Evolutionary conservation across 805 yeast species (phyloP), one percentile per base, ranked within the genome.

Genomic region (Kodamaea hsintzibuensis): DNA sequence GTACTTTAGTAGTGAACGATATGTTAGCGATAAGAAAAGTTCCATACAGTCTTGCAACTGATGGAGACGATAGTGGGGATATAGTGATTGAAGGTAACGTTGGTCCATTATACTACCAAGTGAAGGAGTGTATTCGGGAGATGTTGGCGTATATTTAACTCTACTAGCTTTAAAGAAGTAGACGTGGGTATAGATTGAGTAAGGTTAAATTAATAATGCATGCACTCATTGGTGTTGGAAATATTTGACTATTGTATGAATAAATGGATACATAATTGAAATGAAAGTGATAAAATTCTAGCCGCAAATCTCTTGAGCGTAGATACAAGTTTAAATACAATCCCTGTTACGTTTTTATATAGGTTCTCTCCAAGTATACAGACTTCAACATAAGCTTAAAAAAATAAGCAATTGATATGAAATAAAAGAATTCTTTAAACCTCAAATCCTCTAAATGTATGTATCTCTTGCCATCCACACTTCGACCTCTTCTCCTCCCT

Each of bases 1-100:
- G 98, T 66, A 85, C 91, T 0, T 73, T 95, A 40, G 96, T 92
- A 12, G 88, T 96, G 44, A 92, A 92, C 63, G 88, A 87, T 53
- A 75, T 75, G 50, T 81, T 95, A 14, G 86, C 89, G 0, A 83
- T 95, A 7, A 75, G 90, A 52, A 93, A 93, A 65, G 77, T 88
- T 2, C 65, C 76, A 1, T 67, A 71, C 55, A 68, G 74, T 35
- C 48, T 51, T 47, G 65, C 66, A 17, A 55, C 60, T 7, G 76
- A 72, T 50, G 68, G 71, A 25, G 80, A 76, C 19, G 86, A 81
- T 43, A 91, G 90, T 47, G 96, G 97, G 44, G 87, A 87, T 62
- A 80, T 93, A n/a, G 73, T 87, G 3, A 85, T 95, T 12, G 97
- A 93, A 61, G 98, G 99, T 1, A 79, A 80, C 7, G 82, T 88